Base-by-base conservation (phyloP, 352 stramenopile species). In the Phytophthora foliorum region DNA sequence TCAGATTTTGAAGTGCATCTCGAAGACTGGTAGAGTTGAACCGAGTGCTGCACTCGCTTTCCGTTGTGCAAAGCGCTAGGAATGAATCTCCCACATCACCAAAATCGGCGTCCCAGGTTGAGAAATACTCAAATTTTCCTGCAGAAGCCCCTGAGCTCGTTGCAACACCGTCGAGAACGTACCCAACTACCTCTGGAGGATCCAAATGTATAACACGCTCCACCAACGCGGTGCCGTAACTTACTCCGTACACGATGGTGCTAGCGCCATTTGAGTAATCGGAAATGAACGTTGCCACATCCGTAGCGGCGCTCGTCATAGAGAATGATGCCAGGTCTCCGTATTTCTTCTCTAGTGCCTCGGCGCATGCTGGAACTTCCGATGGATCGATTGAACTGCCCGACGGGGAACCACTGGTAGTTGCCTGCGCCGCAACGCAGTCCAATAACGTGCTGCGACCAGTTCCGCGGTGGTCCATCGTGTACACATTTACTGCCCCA, bases 401-500 rank as follows among this genome's bases (percentile, higher is more conserved):
- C 16, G 14, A 50, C 1, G 78, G 76, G 5, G 75, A 86, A 0
- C 77, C 81, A 6, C 54, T 72, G 2, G 68, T 85, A 1, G 69
- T 75, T 0, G 51, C 67, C 25, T 86, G 81, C 2, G 75, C 55
- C 16, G 81, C 72, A 2, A 78, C 72, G 27, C 81, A 90, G 41
- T 82, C 59, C 4, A 89, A 39, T 8, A 63, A 25, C 6, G 63
- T 82, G 54, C 72, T 86, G 4, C 78, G 77, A 17, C 81, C 79
- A 6, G 72, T 85, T 38, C 79, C 81, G 11, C 80, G 80, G 22
- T 86, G 75, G 36, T 88, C 77, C 72, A 88, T 84, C 17, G 80
- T 88, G 54, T 88, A 88, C 3, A 88, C 68, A 25, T 88, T 84
- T 6, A 83, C 80, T 6, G 57, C 44, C 61, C 73, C 70, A 19